Evolutionary conservation across 1,139 yeast species (phyloP), one percentile per base, ranked within the genome.

Genomic region (Petasospora rhodanensis): DNA sequence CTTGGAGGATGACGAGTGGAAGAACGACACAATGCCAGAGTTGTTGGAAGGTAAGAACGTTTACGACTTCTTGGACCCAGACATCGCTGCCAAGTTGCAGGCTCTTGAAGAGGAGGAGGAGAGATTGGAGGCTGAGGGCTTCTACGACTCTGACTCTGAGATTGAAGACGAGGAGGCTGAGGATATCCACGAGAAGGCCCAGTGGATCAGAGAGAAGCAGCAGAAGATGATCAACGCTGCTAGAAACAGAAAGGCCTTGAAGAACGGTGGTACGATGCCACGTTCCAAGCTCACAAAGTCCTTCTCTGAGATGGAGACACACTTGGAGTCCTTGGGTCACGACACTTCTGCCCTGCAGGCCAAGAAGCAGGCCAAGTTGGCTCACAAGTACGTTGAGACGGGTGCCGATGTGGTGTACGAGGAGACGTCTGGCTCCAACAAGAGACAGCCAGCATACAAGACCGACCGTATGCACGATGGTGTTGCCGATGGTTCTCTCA

Each of bases 91-190:
- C 48, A 91, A 91, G 64, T 73, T 91, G 58, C 86, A 85, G 62
- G 96, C 95, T 13, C 71, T 91, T 47, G 99, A 91, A 65, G 96
- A 84, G 45, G 99, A 91, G 63, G 99, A 91, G 68, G 97, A 89
- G 61, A 76, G 79, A 57, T 76, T 91, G 51, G 96, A 89, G 62
- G 66, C 73, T 36, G 96, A 89, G 66, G 99, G 99, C 19, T 93
- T 93, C 68, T 91, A 91, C 62, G 93, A 87, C 51, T 81, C 94
- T 27, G 96, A 87, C 55, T 79, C 80, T 31, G 93, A 81, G 35
- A 72, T 76, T 45, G 79, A 70, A 49, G 73, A 68, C 41, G 84
- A 76, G 40, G 94, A 83, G 46, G 66, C 73, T 24, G 76, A 68
- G 29, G 95, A 85, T 35, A 70, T 91, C 40, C 74, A 70, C 50